A percentile compares a stretch with the other conserved stretches of the same genome.
Evolutionary conservation across 2,329 filamentous ascomycete genomes (phyloP).

Genomic region (Curvularia verruculosa): DNA sequence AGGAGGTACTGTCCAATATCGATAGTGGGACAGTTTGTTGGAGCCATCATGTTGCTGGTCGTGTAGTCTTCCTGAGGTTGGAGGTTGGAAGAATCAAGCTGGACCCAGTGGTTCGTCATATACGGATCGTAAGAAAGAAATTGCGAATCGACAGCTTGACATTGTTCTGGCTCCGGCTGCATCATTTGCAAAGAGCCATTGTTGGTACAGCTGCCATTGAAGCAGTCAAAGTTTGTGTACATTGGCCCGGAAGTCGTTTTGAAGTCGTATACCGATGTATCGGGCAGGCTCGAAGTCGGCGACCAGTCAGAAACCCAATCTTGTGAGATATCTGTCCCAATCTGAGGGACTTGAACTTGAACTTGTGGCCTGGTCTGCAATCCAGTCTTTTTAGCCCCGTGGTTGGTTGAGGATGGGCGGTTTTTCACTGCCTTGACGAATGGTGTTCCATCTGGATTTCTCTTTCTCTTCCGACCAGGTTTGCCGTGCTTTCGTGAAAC

Average conservation of each 20-base stretch:
- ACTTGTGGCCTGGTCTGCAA: conserved; percentile 31
- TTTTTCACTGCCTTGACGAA: conserved; percentile 40
- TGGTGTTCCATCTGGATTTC: conserved; percentile 40
- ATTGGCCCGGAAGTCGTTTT: conserved; percentile 38
- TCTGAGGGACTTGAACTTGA: conserved; percentile 23
- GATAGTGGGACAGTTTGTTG: conserved; percentile 26
- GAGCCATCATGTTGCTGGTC: conserved; percentile 29
- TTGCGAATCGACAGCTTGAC: conserved; percentile 29
- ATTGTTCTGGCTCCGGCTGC: conserved; percentile 20
- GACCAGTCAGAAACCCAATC: conserved; percentile 37
- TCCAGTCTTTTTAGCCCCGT: conserved; percentile 39
- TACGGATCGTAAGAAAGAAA: conserved; percentile 39
- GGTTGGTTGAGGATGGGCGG: conserved; percentile 37
- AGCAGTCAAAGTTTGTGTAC: conserved; percentile 31
- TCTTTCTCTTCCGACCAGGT: conserved; percentile 41
- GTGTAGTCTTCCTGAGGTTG: conserved; percentile 38
- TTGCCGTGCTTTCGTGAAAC: conserved; percentile 46
- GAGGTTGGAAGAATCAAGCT: conserved; percentile 34
- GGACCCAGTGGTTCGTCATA: conserved; percentile 31
- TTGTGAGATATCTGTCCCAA: conserved; percentile 24
- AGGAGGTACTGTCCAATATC: conserved; percentile 8
- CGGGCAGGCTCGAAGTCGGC: conserved; percentile 34
- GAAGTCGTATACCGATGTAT: conserved; percentile 35
- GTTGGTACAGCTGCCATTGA: conserved; percentile 33
- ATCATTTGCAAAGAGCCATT: conserved; percentile 25